A percentile compares a stretch with the other conserved stretches of the same genome.
Conservation (phyloP, 2,329 filamentous ascomycete species). For the Pseudogymnoascus sp. region DNA sequence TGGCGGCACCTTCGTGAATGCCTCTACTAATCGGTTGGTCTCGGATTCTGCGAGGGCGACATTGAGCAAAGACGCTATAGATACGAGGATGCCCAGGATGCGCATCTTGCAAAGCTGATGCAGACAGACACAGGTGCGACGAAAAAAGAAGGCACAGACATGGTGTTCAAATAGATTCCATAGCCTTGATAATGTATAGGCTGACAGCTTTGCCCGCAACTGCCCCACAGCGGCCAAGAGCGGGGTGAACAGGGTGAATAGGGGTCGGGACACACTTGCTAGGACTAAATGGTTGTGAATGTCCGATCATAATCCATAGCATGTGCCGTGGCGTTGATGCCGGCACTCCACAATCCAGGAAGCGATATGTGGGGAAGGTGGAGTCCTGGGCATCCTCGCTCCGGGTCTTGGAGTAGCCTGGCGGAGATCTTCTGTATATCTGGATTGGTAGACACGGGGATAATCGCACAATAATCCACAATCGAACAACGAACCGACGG, state of each 20-base stretch:
- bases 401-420: not conserved
- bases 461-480: conserved; percentile 1
- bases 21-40: not conserved
- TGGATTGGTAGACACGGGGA: not conserved
- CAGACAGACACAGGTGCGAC: conserved; percentile 1
- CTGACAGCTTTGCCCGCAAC: not conserved
- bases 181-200: conserved; percentile 3
- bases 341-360: not conserved
- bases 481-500: not conserved
- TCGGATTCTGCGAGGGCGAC: not conserved
- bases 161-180: not conserved
- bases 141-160: conserved; percentile 2
- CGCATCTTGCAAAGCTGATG: conserved; percentile 4
- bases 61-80: not conserved
- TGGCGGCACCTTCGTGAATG: conserved; percentile 1
- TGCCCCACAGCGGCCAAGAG: conserved; percentile 1
- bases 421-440: not conserved
- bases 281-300: not conserved
- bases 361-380: conserved; percentile 4
- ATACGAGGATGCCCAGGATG: not conserved
- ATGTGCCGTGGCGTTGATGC: not conserved
- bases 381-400: not conserved
- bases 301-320: conserved; percentile 2
- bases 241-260: conserved; percentile 4
- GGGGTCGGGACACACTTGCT: not conserved